Evolutionary conservation across 768 basidiomycete species (phyloP).

Genomic region (Trametes maxima): DNA sequence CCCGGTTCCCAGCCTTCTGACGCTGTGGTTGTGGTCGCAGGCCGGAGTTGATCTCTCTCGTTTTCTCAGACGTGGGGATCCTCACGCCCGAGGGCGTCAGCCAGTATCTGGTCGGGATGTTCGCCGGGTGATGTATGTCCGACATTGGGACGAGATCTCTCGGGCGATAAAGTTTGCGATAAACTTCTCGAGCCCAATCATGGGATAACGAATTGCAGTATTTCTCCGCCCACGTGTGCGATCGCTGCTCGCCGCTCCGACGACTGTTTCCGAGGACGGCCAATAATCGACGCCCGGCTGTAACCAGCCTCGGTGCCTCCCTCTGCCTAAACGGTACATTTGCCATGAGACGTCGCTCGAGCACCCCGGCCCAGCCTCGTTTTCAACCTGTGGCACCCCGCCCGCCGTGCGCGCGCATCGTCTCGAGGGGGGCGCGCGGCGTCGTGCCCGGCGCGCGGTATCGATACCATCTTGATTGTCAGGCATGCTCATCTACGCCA

Average conservation of each 20-base stretch:
- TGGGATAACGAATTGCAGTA: constrained; percentile 23
- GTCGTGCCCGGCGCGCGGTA: constrained; percentile 8
- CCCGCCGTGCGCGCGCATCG: neutral
- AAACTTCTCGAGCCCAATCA: constrained; percentile 32
- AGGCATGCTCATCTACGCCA: neutral
- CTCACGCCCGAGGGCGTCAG: constrained; percentile 92
- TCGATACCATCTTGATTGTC: constrained; percentile 22
- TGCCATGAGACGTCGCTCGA: neutral
- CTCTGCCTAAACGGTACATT: constrained; percentile 7
- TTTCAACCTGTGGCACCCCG: neutral
- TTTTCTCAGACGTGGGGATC: constrained; percentile 93
- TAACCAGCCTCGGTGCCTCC: constrained; percentile 5
- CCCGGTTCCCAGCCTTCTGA: constrained; percentile 12
- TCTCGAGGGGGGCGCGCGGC: neutral
- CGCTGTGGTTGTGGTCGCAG: constrained; percentile 40
- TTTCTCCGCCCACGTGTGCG: constrained; percentile 26
- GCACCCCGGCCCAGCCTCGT: neutral
- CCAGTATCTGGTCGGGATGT: constrained; percentile 95
- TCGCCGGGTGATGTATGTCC: constrained; percentile 58
- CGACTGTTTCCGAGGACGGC: constrained; percentile 10
- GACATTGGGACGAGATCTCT: constrained; percentile 29
- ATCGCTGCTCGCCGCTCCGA: constrained; percentile 16
- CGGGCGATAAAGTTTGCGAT: constrained; percentile 42
- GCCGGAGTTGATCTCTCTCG: constrained; percentile 90
- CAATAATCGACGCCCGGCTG: constrained; percentile 1